Evolutionary conservation across 805 yeast genomes (phyloP), one percentile per base, ranked within the genome.

Genomic region (Barnettozyma vustinii): DNA sequence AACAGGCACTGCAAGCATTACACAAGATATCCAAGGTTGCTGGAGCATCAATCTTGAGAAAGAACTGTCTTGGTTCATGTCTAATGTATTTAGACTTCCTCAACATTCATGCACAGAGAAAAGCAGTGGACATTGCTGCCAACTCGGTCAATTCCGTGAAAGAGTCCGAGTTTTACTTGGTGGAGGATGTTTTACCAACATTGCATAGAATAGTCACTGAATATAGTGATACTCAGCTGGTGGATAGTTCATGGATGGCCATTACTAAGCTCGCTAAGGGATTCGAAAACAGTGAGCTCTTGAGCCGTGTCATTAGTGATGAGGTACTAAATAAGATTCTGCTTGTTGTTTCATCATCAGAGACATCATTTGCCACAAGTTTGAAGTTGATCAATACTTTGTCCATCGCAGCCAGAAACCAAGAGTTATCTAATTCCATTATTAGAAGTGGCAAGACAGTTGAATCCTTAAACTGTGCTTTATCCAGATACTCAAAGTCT

Each of bases 91-190:
- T 91, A 52, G 98, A 94, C 62, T 92, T 92, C 60, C 85, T 92
- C 64, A 87, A 97, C 1, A 75, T 82, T 19, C 96, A 88, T 67
- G 87, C 96, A 1, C 98, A 92, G 64, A 71, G 95, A 47, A 85
- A 89, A 54, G 88, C 95, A 15, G 67, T 90, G 33, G 68, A 73
- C 1, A 84, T 87, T 35, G 84, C 85, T 16, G 84, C 94, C 4
- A 83, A 84, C 57, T 72, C 91, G 3, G 80, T 88, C 54, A 69
- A 74, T 9, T 68, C 69, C 37, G 70, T 84, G 2, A 69, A 72
- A 9, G 49, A 54, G 2, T 58, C 68, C 1, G 76, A 77, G 53
- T 76, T 80, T 44, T 66, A 66, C 3, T 68, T 71, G 42, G 68
- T 87, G 9, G 69, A 74, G 47, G 82, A 76, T 37, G 75, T 83